Evolutionary conservation across 2,329 filamentous ascomycete genomes (phyloP), one percentile per base, ranked within the genome.

Genomic region (Cladosporium sp.): DNA sequence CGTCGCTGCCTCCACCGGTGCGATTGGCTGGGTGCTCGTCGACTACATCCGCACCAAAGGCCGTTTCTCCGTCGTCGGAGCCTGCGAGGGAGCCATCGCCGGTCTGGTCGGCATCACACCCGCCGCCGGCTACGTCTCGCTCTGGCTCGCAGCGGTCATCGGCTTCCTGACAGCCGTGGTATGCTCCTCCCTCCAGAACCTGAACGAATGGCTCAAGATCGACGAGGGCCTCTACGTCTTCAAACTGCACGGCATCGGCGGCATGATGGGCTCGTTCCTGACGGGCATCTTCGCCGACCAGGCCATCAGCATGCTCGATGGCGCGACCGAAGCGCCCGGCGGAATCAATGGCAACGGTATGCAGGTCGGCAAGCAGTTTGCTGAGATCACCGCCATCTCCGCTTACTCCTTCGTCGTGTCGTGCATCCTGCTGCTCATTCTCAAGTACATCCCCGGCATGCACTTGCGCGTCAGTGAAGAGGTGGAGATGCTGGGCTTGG

Each of bases 91-190:
- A 36, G 78, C 76, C 20, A 80, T 82, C 55, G 77, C 78, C 39
- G 79, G 79, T 30, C 73, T 82, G 1, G 78, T 82, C n/a, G 78
- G 78, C n/a, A 80, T 81, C 60, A 80, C 78, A 0, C 78, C 78
- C 11, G 78, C 76, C 12, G 77, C 77, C 11, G 77, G 77, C 45
- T 80, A 70, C 55, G 76, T 80, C 17, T 72, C 71, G 20, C 61
- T 73, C 42, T 80, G 77, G 77, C 70, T 77, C 29, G 78, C 76
- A 13, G 78, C 75, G 1, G 67, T 78, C 20, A 80, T 82, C 56
- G 79, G 78, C 4, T 79, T 81, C 67, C 56, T 82, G 27, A 80
- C 78, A 3, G 74, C 71, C 7, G 69, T 75, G 7, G 68, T 77
- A 19, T 80, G 78, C 62, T 70, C 75, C 7, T 61, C 68, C 1